Conservation (phyloP, 2,329 filamentous ascomycete genomes). For the Stagonosporopsis vannaccii region DNA sequence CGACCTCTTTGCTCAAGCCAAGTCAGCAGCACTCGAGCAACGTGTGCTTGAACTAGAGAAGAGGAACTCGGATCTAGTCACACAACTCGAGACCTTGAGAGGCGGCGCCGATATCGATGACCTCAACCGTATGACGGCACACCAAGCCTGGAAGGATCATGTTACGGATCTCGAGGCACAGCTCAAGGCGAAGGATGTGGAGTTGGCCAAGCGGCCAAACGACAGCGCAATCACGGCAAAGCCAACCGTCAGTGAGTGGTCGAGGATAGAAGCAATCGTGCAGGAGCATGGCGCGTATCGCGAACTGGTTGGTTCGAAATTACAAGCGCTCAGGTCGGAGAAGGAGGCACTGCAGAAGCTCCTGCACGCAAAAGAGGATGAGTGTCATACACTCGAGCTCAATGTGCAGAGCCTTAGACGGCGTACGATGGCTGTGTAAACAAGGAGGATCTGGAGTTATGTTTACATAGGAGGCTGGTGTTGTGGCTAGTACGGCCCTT, state of each 20-base stretch:
- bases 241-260: slow-evolving; percentile 36
- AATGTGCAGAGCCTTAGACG: slow-evolving; percentile 46
- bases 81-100: slow-evolving; percentile 40
- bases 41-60: slow-evolving; percentile 53
- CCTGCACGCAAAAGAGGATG: slow-evolving; percentile 50
- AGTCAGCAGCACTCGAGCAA: slow-evolving; percentile 53
- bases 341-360: slow-evolving; percentile 51
- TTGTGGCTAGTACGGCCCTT: slow-evolving; percentile 7
- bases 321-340: slow-evolving; percentile 50
- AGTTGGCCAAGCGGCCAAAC: slow-evolving; percentile 32
- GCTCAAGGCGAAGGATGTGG: slow-evolving; percentile 40
- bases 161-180: slow-evolving; percentile 40
- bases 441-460: neutral
- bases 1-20: slow-evolving; percentile 53
- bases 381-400: slow-evolving; percentile 48
- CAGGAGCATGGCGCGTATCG: slow-evolving; percentile 51
- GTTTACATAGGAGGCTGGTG: slow-evolving; percentile 1
- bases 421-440: slow-evolving; percentile 21
- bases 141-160: slow-evolving; percentile 47
- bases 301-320: slow-evolving; percentile 46
- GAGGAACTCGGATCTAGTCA: slow-evolving; percentile 47
- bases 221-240: slow-evolving; percentile 14
- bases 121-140: slow-evolving; percentile 44
- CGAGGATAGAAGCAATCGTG: slow-evolving; percentile 48
- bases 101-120: slow-evolving; percentile 41